Base-by-base conservation (phyloP, 768 basidiomycete genomes). In the Xerocomellus amylosporus region DNA sequence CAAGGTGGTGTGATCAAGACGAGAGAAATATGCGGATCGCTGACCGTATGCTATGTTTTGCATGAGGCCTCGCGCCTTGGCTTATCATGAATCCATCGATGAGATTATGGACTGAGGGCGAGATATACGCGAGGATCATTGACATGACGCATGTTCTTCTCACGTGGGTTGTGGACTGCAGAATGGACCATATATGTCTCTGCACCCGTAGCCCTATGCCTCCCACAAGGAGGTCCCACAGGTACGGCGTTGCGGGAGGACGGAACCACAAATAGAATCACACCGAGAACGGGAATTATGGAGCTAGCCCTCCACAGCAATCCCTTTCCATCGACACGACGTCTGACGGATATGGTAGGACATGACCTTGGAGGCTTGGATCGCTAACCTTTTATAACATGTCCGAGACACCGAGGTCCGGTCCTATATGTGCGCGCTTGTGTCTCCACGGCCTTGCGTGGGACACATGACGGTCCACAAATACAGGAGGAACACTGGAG, bases 81-180 rank as follows among this genome's bases (percentile, higher is more conserved):
- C 56, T 31, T 58, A 58, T 58, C 56, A 31, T 10, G 45, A 28
- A 51, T 54, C 54, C 50, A 66, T 66, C 65, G 65, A 67, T 67
- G 55, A 41, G 53, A 58, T 54, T 26, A 28, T 36, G 19, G 31
- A 31, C 50, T 50, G 47, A 65, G 48, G 45, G 46, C 14, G 10
- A 37, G 24, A 51, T 48, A 53, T 19, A 51, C 34, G 53, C 53
- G 56, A 52, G 46, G 48, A 65, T 54, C 45, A 34, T 53, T 4
- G 58, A 51, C 46, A 37, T 53, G 55, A 5, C 5, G 26, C 28
- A 49, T 46, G 47, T 33, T 24, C 5, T 38, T 24, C 47, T 58
- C 60, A 31, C 58, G 51, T 54, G 57, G 17, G 9, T 30, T 37
- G 19, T 2, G 13, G 28, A 22, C 34, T 39, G 37, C 8, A 30